Evolutionary conservation across 2,329 filamentous ascomycete genomes (phyloP).

Genomic region (Fusarium verticillioides): DNA sequence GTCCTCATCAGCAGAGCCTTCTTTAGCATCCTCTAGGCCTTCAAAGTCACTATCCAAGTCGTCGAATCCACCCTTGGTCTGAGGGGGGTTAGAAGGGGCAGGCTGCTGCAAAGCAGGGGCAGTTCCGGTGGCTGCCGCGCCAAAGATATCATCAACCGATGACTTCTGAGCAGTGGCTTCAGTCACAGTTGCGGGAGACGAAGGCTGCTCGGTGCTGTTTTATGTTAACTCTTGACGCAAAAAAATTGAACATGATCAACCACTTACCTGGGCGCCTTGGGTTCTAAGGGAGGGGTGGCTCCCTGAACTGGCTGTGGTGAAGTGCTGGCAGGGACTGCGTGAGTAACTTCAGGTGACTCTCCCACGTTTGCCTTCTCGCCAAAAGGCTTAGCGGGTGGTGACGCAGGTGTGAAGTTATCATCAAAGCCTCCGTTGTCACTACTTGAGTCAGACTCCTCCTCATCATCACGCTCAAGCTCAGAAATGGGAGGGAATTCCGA

Average conservation of each 20-base stretch:
- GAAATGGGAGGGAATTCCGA: slow-evolving; percentile 93
- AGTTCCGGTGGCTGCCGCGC: slow-evolving; percentile 46
- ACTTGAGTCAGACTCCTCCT: slow-evolving; percentile 80
- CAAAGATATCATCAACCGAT: slow-evolving; percentile 57
- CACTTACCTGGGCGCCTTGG: slow-evolving; percentile 43
- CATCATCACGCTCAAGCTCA: slow-evolving; percentile 78
- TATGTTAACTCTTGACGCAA: slow-evolving; percentile 13
- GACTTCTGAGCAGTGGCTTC: slow-evolving; percentile 46
- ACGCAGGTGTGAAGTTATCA: slow-evolving; percentile 85
- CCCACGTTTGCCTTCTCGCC: slow-evolving; percentile 33
- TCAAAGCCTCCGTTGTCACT: slow-evolving; percentile 88
- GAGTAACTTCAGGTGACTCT: slow-evolving; percentile 19
- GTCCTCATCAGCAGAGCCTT: slow-evolving; percentile 81
- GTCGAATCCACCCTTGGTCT: slow-evolving; percentile 69
- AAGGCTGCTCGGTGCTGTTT: slow-evolving; percentile 45
- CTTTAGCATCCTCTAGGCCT: slow-evolving; percentile 85
- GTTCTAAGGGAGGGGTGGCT: slow-evolving; percentile 29
- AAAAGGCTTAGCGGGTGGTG: slow-evolving; percentile 53
- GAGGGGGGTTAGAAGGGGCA: slow-evolving; percentile 48
- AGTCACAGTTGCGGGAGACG: slow-evolving; percentile 49
- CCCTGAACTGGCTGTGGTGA: slow-evolving; percentile 44
- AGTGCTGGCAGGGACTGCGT: slow-evolving; percentile 9
- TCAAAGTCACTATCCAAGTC: slow-evolving; percentile 85
- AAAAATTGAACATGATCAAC: not conserved
- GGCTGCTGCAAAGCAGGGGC: slow-evolving; percentile 46